Conservation (phyloP, 163 green algal genomes). For the Scenedesmus sp. region DNA sequence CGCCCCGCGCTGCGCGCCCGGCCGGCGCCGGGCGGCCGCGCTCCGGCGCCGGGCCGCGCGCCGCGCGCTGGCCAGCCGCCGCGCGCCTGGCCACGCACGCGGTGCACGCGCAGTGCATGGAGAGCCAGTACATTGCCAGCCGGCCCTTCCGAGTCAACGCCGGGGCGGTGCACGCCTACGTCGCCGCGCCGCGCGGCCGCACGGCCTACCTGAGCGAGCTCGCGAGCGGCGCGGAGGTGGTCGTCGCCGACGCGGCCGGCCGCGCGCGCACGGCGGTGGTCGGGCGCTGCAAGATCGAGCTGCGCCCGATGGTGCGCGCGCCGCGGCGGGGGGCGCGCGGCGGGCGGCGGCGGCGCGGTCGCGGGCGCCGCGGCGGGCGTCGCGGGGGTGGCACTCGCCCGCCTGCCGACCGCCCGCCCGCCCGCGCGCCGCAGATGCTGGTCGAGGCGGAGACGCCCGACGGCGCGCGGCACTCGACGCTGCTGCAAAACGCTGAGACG, state of each 20-base stretch:
- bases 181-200: constrained; percentile 56
- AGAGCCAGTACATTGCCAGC: constrained; percentile 83
- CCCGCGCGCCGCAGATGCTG: constrained; percentile 70
- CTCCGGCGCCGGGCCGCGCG: too few species aligned
- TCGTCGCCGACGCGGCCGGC: constrained; percentile 76
- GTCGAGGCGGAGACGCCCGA: constrained; percentile 68
- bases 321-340: too few species aligned
- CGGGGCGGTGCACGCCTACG: constrained; percentile 85
- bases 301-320: constrained; percentile 71
- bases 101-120: constrained; percentile 58
- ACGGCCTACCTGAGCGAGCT: constrained; percentile 94
- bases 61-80: too few species aligned
- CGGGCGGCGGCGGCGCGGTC: too few species aligned
- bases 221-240: constrained; percentile 70
- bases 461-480: constrained; percentile 63
- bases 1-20: neutral
- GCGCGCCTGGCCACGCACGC: too few species aligned
- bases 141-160: constrained; percentile 95
- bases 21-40: too few species aligned
- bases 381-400: too few species aligned
- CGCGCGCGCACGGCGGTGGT: constrained; percentile 69
- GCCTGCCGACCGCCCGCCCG: neutral
- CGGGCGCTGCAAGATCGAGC: constrained; percentile 87
- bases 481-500: constrained; percentile 96
- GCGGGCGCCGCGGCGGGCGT: too few species aligned